phyloP scores from a whole-genome alignment of 73 alveolate species.

The Symbiodinium pilosum region DNA sequence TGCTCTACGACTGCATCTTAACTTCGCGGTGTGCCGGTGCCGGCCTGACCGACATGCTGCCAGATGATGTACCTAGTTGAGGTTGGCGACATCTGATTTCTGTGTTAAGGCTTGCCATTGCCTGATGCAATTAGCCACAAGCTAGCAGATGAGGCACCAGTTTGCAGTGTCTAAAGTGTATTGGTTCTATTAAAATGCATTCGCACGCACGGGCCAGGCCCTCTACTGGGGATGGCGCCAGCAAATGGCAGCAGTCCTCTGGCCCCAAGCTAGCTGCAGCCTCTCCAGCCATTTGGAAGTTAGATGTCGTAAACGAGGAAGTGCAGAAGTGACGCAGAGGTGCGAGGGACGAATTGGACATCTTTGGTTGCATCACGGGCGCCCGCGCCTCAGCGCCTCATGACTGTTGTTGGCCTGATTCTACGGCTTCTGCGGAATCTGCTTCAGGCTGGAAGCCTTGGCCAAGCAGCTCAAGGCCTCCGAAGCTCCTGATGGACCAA shows the following conservation, averaged over 20 bases:
- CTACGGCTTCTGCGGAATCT: background rate
- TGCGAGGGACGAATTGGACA: background rate
- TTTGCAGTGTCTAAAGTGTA: background rate
- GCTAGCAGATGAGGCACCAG: constrained; percentile 56
- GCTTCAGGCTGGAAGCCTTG: constrained; percentile 37
- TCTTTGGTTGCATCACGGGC: constrained; percentile 1
- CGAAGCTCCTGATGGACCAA: constrained; percentile 14
- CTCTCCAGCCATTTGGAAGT: too few relatives aligned
- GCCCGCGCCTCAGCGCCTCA: background rate
- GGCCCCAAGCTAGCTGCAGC: background rate
- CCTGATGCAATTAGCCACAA: constrained; percentile 9
- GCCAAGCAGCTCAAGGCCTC: background rate
- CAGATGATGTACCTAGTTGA: too few relatives aligned
- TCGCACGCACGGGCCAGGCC: constrained; percentile 10
- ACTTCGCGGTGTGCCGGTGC: constrained; percentile 71
- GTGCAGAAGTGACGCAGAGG: background rate
- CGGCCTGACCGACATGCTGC: too few relatives aligned
- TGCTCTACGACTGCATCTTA: constrained; percentile 59
- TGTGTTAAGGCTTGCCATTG: constrained; percentile 30
- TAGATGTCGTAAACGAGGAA: too few relatives aligned
- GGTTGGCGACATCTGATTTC: too few relatives aligned
- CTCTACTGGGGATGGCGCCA: constrained; percentile 68
- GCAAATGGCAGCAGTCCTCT: constrained; percentile 36
- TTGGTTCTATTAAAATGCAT: background rate
- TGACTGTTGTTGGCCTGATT: too few relatives aligned